phyloP scores from a whole-genome alignment of 495 filamentous ascomycete species.

The Diplogelasinospora grovesii region DNA sequence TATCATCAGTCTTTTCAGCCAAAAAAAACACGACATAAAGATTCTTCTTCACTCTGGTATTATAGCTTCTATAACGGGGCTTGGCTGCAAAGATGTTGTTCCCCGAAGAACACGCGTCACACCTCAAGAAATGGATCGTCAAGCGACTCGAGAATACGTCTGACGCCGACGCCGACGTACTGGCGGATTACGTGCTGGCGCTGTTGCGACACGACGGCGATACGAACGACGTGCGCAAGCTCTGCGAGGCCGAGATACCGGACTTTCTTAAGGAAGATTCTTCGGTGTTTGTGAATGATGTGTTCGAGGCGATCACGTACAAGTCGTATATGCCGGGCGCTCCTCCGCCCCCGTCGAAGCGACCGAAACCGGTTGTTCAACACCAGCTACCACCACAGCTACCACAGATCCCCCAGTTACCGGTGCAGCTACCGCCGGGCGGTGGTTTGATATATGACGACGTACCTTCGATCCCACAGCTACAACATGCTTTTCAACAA shows the following conservation, averaged over 20 bases:
- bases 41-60: no score
- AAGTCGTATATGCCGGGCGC: slow-evolving; percentile 55
- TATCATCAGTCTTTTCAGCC: no score
- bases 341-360: slow-evolving; percentile 32
- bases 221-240: slow-evolving; percentile 62
- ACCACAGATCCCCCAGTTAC: no score
- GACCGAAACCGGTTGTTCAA: slow-evolving; percentile 12
- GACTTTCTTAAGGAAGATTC: slow-evolving; percentile 88
- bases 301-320: slow-evolving; percentile 66
- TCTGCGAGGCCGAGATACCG: slow-evolving; percentile 70
- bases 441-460: slow-evolving; percentile 22
- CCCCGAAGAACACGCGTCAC: slow-evolving; percentile 62
- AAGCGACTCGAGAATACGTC: slow-evolving; percentile 91
- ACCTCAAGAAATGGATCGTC: slow-evolving; percentile 84
- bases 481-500: slow-evolving; percentile 1
- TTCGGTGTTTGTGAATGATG: slow-evolving; percentile 70
- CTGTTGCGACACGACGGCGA: slow-evolving; percentile 75
- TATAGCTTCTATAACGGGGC: no score
- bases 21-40: no score
- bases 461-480: slow-evolving; percentile 2
- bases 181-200: slow-evolving; percentile 94
- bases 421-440: slow-evolving; percentile 15
- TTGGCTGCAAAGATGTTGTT: slow-evolving; percentile 77
- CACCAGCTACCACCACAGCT: no score
- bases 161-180: slow-evolving; percentile 89